Evolutionary conservation across 2,329 filamentous ascomycete species (phyloP).

Genomic region (Neoascochyta sp.): DNA sequence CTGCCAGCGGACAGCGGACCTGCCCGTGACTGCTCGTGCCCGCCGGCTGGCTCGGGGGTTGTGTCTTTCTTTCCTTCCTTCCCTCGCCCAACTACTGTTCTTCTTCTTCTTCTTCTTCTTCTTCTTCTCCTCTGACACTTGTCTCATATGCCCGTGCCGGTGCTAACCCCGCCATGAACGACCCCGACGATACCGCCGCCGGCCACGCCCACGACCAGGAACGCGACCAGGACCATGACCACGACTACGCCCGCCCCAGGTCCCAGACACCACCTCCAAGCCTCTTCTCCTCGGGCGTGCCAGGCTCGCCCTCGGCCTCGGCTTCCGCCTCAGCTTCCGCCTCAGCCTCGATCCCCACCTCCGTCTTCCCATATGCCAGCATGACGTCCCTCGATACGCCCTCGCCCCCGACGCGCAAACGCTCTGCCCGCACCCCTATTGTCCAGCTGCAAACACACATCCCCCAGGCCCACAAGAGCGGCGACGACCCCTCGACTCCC

Average conservation of each 20-base stretch:
- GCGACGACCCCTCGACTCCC: slow-evolving; percentile 46
- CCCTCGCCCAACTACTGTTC: no score
- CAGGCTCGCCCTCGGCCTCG: slow-evolving; percentile 5
- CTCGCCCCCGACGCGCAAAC: no score
- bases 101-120: no score
- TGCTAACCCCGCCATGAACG: no score
- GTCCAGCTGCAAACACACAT: slow-evolving; percentile 35
- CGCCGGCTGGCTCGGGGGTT: no score
- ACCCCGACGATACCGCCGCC: slow-evolving; percentile 12
- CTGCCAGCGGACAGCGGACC: no score
- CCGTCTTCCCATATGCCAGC: slow-evolving; percentile 16
- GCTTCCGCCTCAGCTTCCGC: slow-evolving; percentile 1
- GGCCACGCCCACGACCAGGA: slow-evolving; percentile 15
- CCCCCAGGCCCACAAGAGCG: slow-evolving; percentile 47
- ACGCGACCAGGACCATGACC: slow-evolving; percentile 3
- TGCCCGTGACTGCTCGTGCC: no score
- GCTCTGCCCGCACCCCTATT: slow-evolving; percentile 25
- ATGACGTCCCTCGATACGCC: slow-evolving; percentile 26
- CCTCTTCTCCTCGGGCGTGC: slow-evolving; percentile 5
- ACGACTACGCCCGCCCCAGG: no score
- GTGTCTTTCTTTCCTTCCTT: no score
- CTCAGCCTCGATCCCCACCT: slow-evolving; percentile 1
- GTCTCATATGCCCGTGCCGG: no score
- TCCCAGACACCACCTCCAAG: no score
- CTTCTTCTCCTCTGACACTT: no score